Base-by-base conservation (phyloP, 495 filamentous ascomycete species). In the Penicillium cinerascens region DNA sequence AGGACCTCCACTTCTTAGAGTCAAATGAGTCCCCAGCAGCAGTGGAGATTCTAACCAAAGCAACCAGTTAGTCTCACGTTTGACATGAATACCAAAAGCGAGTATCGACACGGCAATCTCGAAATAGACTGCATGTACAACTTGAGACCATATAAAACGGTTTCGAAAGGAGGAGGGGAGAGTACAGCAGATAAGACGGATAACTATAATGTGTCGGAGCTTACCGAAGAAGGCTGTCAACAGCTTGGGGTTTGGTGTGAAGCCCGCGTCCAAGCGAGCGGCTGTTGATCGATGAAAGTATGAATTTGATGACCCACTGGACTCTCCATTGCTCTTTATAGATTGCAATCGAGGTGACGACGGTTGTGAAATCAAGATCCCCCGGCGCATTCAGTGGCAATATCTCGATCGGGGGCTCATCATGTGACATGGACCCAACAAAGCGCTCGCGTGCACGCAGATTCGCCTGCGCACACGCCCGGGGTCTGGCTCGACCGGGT, bases 161-260 rank as follows among this genome's bases (percentile, higher is more conserved):
- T 46, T 40, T 35, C 6, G 39, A 43, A 36, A 18, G 40, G 22
- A 29, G 38, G 42, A 39, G 50, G 42, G 40, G 38, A 10, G 9
- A n/a, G 46, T 39, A 49, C 27, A 20, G 38, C 46, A 55, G 57
- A 65, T 58, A 58, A 61, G 49, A 44, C 48, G 40, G 48, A 47
- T 49, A 37, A 54, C 17, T 53, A 55, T 63, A 50, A 44, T 38
- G 23, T 9, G 36, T 58, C 64, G 64, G 64, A 49, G 57, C 44
- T 49, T 53, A 52, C 57, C 52, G 56, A 59, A 37, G 23, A 15
- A 38, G 35, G 42, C 36, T n/a, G 6, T 39, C 41, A 39, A 29
- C 20, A 7, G 33, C 8, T 15, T 18, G 29, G 17, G 22, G 20
- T 4, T 13, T 16, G 11, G 1, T 18, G 6, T 9, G 25, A 9